Evolutionary conservation across 1,284 basidiomycete genomes (phyloP).

Genomic region (Prillingera fragicola): DNA sequence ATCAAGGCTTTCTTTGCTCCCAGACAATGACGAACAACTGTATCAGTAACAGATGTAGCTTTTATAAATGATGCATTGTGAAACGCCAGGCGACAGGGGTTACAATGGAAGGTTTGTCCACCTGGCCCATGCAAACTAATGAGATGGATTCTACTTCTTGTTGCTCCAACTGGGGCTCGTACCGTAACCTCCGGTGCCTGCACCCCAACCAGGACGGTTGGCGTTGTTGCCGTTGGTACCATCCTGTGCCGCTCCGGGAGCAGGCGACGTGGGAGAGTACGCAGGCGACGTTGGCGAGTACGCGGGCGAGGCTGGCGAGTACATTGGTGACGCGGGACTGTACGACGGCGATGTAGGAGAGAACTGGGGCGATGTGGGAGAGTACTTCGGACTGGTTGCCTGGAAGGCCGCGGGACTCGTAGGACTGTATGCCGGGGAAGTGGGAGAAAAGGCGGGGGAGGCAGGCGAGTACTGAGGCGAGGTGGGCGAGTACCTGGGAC

Average conservation of each 20-base stretch:
- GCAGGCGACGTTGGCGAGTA: constrained; percentile 39
- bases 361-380: constrained; percentile 44
- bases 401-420: constrained; percentile 64
- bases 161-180: constrained; percentile 20
- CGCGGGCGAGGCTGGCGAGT: constrained; percentile 56
- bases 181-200: constrained; percentile 14
- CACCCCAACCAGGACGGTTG: too few relatives aligned
- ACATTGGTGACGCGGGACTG: constrained; percentile 79
- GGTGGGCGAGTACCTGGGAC: constrained; percentile 22
- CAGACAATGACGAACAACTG: constrained; percentile 13
- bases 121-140: constrained; percentile 2
- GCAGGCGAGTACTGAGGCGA: constrained; percentile 32
- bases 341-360: constrained; percentile 49
- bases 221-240: constrained; percentile 3
- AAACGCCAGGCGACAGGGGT: constrained; percentile 1
- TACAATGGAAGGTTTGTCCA: constrained; percentile 5
- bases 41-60: not conserved
- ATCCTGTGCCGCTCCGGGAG: constrained; percentile 47
- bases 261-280: constrained; percentile 41
- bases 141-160: constrained; percentile 1
- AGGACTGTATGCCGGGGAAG: constrained; percentile 52
- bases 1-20: constrained; percentile 70
- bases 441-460: constrained; percentile 49
- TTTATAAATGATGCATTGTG: constrained; percentile 9
- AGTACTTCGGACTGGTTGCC: constrained; percentile 77